These are phyloP conservation scores for Boletus subparvulus DNA, from an alignment of 768 basidiomycete species.

Conservation along the genomic window DNA sequence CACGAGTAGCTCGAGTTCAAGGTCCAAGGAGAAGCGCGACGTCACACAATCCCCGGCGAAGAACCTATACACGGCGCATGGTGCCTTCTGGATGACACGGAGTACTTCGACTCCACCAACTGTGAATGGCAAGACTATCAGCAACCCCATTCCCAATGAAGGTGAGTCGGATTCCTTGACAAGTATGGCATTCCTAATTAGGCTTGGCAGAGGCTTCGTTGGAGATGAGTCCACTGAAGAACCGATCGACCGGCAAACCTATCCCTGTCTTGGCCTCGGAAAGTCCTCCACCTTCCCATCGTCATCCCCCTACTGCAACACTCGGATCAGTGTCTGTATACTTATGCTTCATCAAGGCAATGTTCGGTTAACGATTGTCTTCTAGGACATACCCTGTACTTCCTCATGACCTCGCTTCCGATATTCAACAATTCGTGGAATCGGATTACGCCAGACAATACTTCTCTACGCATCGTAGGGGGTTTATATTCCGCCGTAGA, in stretches of 20 bases:
- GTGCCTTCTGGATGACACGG: slow-evolving; percentile 34
- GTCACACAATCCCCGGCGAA: slow-evolving; percentile 45
- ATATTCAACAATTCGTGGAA: slow-evolving; percentile 85
- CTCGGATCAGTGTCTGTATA: slow-evolving; percentile 63
- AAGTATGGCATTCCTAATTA: not conserved
- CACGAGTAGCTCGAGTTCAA: slow-evolving; percentile 30
- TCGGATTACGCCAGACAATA: slow-evolving; percentile 85
- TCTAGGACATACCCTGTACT: slow-evolving; percentile 72
- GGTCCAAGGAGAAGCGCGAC: slow-evolving; percentile 32
- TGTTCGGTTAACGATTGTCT: slow-evolving; percentile 11
- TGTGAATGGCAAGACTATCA: slow-evolving; percentile 64
- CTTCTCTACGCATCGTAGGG: slow-evolving; percentile 87
- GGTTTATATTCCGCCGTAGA: slow-evolving; percentile 79
- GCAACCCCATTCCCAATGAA: slow-evolving; percentile 67
- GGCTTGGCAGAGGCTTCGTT: slow-evolving; percentile 54
- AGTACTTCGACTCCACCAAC: slow-evolving; percentile 41
- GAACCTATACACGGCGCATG: slow-evolving; percentile 40
- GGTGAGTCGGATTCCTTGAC: slow-evolving; percentile 40
- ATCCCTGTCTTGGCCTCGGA: slow-evolving; percentile 52
- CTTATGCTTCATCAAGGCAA: not conserved
- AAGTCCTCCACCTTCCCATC: slow-evolving; percentile 21
- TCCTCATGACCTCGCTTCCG: slow-evolving; percentile 75
- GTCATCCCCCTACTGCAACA: slow-evolving; percentile 39
- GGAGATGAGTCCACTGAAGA: slow-evolving; percentile 75
- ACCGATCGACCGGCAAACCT: slow-evolving; percentile 58